A percentile compares a stretch with the other conserved stretches of the same genome.
phyloP scores from a whole-genome alignment of 306 rosid genomes.

The Cicer bijugum region DNA sequence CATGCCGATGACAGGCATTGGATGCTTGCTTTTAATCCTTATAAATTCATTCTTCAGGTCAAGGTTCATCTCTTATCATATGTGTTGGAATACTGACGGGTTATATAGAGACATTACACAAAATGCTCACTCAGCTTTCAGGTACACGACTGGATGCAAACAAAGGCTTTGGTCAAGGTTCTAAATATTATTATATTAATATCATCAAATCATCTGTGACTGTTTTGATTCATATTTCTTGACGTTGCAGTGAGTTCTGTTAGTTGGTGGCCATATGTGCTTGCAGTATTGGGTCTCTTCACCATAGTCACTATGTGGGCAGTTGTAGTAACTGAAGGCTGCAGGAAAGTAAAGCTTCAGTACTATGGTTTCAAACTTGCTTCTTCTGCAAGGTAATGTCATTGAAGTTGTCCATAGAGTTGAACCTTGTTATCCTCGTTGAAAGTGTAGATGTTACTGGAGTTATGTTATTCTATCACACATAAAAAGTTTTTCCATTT shows the following conservation, averaged over 20 bases:
- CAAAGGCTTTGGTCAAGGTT: slow-evolving; percentile 5
- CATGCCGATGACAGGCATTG: neutral
- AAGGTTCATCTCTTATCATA: slow-evolving; percentile 89
- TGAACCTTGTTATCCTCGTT: slow-evolving; percentile 23
- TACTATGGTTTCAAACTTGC: slow-evolving; percentile 98
- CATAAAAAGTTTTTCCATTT: slow-evolving; percentile 26
- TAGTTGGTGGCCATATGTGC: slow-evolving; percentile 75
- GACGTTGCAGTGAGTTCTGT: slow-evolving; percentile 67
- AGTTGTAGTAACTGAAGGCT: slow-evolving; percentile 96
- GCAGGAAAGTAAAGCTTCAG: slow-evolving; percentile 94
- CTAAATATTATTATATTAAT: slow-evolving; percentile 1
- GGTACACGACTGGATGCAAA: slow-evolving; percentile 59
- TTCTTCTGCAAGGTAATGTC: slow-evolving; percentile 87
- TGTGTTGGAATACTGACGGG: slow-evolving; percentile 95
- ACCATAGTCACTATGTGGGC: slow-evolving; percentile 98
- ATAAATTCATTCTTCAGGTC: slow-evolving; percentile 69
- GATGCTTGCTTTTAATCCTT: slow-evolving; percentile 21
- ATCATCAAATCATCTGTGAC: slow-evolving; percentile 25
- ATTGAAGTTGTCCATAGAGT: slow-evolving; percentile 29
- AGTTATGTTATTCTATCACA: slow-evolving; percentile 25
- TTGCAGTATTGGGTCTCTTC: slow-evolving; percentile 81
- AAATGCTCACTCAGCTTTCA: slow-evolving; percentile 92
- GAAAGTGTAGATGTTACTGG: slow-evolving; percentile 5
- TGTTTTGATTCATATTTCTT: slow-evolving; percentile 37
- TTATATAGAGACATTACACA: slow-evolving; percentile 85